Conservation (phyloP, 1,284 basidiomycete genomes). For the Earliella scabrosa region DNA sequence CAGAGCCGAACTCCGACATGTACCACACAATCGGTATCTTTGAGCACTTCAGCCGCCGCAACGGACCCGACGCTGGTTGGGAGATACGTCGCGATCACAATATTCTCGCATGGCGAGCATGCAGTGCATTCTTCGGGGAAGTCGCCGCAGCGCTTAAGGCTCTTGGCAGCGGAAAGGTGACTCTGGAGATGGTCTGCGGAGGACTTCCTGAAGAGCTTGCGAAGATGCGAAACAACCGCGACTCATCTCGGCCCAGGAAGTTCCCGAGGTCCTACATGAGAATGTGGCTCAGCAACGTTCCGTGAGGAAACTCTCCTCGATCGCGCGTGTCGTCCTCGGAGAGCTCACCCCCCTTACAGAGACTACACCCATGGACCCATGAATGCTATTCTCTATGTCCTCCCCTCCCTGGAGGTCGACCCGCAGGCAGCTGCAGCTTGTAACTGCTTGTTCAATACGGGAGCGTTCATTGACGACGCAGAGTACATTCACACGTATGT, state of each 20-base stretch:
- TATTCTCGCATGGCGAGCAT: constrained; percentile 2
- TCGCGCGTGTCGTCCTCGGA: background rate
- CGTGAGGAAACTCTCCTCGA: constrained; percentile 25
- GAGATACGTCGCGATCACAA: background rate
- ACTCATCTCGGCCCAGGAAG: constrained; percentile 3
- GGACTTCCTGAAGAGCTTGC: constrained; percentile 19
- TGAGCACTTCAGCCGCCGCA: constrained; percentile 2
- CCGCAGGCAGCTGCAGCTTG: constrained; percentile 31
- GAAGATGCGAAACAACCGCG: constrained; percentile 16
- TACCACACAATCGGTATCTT: no score
- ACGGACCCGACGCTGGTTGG: background rate
- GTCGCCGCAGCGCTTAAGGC: constrained; percentile 5
- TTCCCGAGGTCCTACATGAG: constrained; percentile 22
- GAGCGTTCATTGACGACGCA: constrained; percentile 31
- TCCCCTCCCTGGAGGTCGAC: constrained; percentile 31
- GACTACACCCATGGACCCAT: constrained; percentile 40
- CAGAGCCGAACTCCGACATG: no score
- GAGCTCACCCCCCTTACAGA: constrained; percentile 15
- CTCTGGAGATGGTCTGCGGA: constrained; percentile 16
- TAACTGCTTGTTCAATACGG: constrained; percentile 38
- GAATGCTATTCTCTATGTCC: constrained; percentile 32
- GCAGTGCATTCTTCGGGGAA: constrained; percentile 9
- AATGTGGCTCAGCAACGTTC: constrained; percentile 28
- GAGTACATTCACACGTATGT: constrained; percentile 36
- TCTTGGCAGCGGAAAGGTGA: constrained; percentile 27